Base-by-base conservation (phyloP, 768 basidiomycete genomes). In the Butyriboletus loyo region DNA sequence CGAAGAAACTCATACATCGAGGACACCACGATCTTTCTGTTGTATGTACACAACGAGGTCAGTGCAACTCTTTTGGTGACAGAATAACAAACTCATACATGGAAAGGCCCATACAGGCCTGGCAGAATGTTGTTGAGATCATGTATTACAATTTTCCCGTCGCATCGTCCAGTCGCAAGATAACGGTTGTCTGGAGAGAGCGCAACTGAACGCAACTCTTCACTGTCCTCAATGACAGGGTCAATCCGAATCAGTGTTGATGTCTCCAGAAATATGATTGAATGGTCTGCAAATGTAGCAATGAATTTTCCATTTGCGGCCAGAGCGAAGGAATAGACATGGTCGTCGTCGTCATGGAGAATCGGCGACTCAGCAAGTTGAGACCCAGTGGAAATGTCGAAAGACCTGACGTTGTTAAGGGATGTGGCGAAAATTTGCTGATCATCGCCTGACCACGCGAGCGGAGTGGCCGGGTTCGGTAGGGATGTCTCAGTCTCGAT, bases 241-340 rank as follows among this genome's bases (percentile, higher is more conserved):
- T 25, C 40, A 27, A 41, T n/a, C 1, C 5, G 25, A 15, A 25
- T n/a, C 5, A 41, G 17, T n/a, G 25, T 41, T 1, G 25, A 27
- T 6, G 10, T 2, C 6, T 41, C 40, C 17, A 41, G 17, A 17
- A 41, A 41, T 2, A 17, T n/a, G 17, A 41, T 7, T 3, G 40
- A 41, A 5, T 4, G 17, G 0, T 0, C 0, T n/a, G 2, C 17
- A 3, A n/a, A 9, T 9, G 5, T 3, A 27, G 25, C 40, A 1
- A 41, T 41, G 4, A 41, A 41, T 11, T n/a, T 27, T 0, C 25
- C 25, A 7, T 27, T 41, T 2, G 10, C 9, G n/a, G 25, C 40
- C 3, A 41, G 2, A 25, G 40, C 17, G 1, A 41, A n/a, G 7
- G 40, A 41, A 17, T n/a, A n/a, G 17, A 27, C n/a, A n/a, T n/a